These are phyloP conservation scores for Chalciporus sp. DNA, from an alignment of 1,284 basidiomycete genomes.

Conservation along the genomic window DNA sequence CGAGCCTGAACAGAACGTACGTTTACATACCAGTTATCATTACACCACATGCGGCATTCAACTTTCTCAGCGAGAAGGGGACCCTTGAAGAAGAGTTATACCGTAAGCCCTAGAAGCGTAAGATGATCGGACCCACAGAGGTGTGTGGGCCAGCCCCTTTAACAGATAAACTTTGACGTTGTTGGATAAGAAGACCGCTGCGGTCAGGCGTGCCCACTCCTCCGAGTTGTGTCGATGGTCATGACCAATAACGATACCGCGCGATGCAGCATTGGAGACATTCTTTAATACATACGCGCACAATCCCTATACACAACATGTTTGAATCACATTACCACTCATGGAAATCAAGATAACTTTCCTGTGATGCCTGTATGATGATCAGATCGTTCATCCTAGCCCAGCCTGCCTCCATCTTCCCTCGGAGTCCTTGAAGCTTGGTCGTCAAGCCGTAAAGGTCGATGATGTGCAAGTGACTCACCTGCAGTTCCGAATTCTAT, in stretches of 20 bases:
- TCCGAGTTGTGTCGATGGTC: conserved; percentile 82
- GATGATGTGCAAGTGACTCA: conserved; percentile 32
- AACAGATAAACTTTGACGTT: conserved; percentile 74
- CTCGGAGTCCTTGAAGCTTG: conserved; percentile 62
- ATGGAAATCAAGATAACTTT: conserved; percentile 23
- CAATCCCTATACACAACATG: conserved; percentile 55
- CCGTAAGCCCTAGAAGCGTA: not conserved
- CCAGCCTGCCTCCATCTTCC: conserved; percentile 85
- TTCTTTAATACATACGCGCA: conserved; percentile 66
- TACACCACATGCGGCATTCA: conserved; percentile 76
- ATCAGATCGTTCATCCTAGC: conserved; percentile 85
- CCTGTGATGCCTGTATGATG: conserved; percentile 82
- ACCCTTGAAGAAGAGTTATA: conserved; percentile 48
- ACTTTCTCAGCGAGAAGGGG: conserved; percentile 70
- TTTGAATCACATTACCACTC: not conserved
- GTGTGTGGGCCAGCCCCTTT: conserved; percentile 75
- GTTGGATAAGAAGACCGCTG: conserved; percentile 63
- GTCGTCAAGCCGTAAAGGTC: not conserved
- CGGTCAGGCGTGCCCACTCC: conserved; percentile 75
- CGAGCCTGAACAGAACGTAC: not conserved
- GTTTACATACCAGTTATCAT: conserved; percentile 77
- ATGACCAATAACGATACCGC: conserved; percentile 79
- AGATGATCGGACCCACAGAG: conserved; percentile 55
- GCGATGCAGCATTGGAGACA: conserved; percentile 51
- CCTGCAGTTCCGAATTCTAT: conserved; percentile 89